Evolutionary conservation across 2,329 filamentous ascomycete genomes (phyloP).

Genomic region (Clarireedia paspali): DNA sequence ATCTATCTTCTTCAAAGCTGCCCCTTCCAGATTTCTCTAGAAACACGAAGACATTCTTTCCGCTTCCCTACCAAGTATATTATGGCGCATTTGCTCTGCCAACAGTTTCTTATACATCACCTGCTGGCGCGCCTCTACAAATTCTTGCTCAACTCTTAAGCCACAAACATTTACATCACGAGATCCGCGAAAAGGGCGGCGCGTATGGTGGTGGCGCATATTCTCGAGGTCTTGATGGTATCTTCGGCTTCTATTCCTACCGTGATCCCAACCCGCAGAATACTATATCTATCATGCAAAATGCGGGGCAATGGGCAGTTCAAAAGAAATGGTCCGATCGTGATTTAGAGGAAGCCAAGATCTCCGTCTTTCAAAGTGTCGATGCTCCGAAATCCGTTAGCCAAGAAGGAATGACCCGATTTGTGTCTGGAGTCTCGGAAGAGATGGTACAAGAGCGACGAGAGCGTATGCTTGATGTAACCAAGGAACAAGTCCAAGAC

Average conservation of each 20-base stretch:
- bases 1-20: constrained; percentile 33
- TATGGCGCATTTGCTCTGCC: constrained; percentile 79
- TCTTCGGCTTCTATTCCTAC: constrained; percentile 95
- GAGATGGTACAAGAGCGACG: constrained; percentile 83
- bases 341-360: constrained; percentile 92
- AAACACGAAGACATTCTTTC: constrained; percentile 76
- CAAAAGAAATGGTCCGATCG: constrained; percentile 74
- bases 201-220: constrained; percentile 92
- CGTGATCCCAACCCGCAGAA: constrained; percentile 92
- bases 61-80: constrained; percentile 93
- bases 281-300: constrained; percentile 75
- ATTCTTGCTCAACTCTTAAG: constrained; percentile 88
- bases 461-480: constrained; percentile 81
- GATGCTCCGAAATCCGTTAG: constrained; percentile 86
- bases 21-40: constrained; percentile 31
- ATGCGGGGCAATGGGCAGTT: constrained; percentile 74
- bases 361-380: constrained; percentile 85
- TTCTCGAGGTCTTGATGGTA: constrained; percentile 67
- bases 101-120: constrained; percentile 74
- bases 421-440: constrained; percentile 76
- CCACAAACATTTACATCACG: constrained; percentile 93
- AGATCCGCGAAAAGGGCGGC: constrained; percentile 95
- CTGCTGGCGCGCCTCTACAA: constrained; percentile 71
- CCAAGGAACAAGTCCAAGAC: constrained; percentile 66
- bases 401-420: constrained; percentile 77